Evolutionary conservation across 805 yeast species (phyloP).

Genomic region (Candida boidinii): DNA sequence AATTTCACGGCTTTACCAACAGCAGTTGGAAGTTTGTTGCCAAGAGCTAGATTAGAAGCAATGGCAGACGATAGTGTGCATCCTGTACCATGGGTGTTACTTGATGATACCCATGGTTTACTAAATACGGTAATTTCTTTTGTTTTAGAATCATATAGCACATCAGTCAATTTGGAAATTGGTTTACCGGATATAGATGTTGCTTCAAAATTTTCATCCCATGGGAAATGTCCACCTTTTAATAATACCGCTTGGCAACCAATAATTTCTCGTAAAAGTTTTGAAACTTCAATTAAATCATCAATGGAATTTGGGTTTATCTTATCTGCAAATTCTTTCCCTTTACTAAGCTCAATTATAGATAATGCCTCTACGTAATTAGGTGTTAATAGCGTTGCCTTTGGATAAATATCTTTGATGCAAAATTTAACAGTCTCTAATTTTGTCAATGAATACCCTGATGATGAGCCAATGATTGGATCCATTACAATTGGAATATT

Average conservation of each 20-base stretch:
- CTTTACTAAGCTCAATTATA: not conserved
- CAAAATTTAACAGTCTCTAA: slow-evolving; percentile 34
- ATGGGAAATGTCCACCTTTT: slow-evolving; percentile 76
- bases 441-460: slow-evolving; percentile 54
- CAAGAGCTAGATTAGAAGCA: slow-evolving; percentile 62
- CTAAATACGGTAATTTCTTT: slow-evolving; percentile 33
- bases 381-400: slow-evolving; percentile 60
- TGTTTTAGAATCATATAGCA: slow-evolving; percentile 37
- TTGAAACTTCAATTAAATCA: slow-evolving; percentile 22
- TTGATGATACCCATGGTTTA: slow-evolving; percentile 36
- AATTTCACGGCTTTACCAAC: slow-evolving; percentile 48
- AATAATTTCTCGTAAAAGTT: slow-evolving; percentile 24
- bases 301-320: not conserved
- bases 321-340: not conserved
- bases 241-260: slow-evolving; percentile 36
- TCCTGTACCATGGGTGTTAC: slow-evolving; percentile 79
- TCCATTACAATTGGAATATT: slow-evolving; percentile 50
- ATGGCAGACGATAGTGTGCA: slow-evolving; percentile 78
- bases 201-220: slow-evolving; percentile 21
- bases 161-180: slow-evolving; percentile 27
- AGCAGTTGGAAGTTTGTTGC: slow-evolving; percentile 34
- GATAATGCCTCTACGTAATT: slow-evolving; percentile 52
- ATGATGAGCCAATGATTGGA: slow-evolving; percentile 79
- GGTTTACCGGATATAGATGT: slow-evolving; percentile 4
- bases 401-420: slow-evolving; percentile 35